A percentile compares a stretch with the other conserved stretches of the same genome.
phyloP scores from a whole-genome alignment of 352 stramenopile genomes.

The Salisapilia sapeloensis region DNA sequence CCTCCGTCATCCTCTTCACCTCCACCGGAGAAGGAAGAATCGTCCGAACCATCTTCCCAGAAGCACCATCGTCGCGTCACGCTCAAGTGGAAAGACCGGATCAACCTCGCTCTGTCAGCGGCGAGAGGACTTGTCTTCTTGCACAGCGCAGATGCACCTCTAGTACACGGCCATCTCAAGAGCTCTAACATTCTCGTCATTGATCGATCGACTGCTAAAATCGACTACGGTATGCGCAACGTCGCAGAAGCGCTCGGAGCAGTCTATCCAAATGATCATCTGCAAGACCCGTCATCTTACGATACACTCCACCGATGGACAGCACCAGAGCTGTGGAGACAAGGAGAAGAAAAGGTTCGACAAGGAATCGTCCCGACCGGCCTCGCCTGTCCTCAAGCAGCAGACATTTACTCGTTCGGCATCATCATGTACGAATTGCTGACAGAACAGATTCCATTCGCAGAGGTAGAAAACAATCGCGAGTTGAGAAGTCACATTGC shows the following conservation, averaged over 20 bases:
- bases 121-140: constrained; percentile 68
- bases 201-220: constrained; percentile 81
- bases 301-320: constrained; percentile 53
- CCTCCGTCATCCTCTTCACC: constrained; percentile 9
- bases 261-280: background rate
- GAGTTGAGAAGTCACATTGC: constrained; percentile 67
- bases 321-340: constrained; percentile 60
- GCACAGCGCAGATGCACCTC: constrained; percentile 64
- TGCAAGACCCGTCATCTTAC: too few species aligned
- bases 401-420: constrained; percentile 78
- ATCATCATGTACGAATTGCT: constrained; percentile 82
- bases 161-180: constrained; percentile 78
- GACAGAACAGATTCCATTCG: constrained; percentile 63
- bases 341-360: constrained; percentile 49
- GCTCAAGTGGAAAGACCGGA: constrained; percentile 64
- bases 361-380: constrained; percentile 39
- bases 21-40: constrained; percentile 1
- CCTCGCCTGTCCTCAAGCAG: constrained; percentile 35
- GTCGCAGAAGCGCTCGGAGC: constrained; percentile 64
- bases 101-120: constrained; percentile 64
- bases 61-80: constrained; percentile 9
- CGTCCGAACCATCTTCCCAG: constrained; percentile 4
- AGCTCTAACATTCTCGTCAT: constrained; percentile 78
- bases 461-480: constrained; percentile 38
- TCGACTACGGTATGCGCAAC: constrained; percentile 71